These are phyloP conservation scores for Incumbomyces delicatus DNA, from an alignment of 2,329 filamentous ascomycete species.

Conservation along the genomic window DNA sequence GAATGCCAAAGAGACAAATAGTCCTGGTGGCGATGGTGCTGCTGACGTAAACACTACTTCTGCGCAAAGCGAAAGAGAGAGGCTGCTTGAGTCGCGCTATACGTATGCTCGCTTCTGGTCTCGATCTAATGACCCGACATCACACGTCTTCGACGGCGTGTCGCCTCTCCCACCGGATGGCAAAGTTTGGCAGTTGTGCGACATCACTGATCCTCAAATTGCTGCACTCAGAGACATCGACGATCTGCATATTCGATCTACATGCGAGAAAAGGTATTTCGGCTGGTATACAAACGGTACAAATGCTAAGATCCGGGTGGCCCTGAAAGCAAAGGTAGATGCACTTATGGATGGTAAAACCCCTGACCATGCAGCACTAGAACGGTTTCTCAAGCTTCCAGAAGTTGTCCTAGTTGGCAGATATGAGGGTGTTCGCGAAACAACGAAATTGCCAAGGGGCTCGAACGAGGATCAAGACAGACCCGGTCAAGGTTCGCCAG, in stretches of 20 bases:
- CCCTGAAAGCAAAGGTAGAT: slow-evolving; percentile 80
- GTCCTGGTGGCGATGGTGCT: background rate
- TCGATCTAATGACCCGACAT: slow-evolving; percentile 23
- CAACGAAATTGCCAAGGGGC: slow-evolving; percentile 9
- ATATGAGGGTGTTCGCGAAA: background rate
- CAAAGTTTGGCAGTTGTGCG: slow-evolving; percentile 89
- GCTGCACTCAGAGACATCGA: slow-evolving; percentile 46
- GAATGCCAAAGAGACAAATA: background rate
- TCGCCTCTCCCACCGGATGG: slow-evolving; percentile 62
- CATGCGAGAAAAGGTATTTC: slow-evolving; percentile 53
- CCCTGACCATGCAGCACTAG: slow-evolving; percentile 28
- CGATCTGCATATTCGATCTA: slow-evolving; percentile 43
- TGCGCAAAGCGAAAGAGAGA: background rate
- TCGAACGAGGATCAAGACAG: background rate
- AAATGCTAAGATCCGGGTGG: slow-evolving; percentile 71
- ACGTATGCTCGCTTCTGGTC: slow-evolving; percentile 10
- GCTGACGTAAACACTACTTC: background rate
- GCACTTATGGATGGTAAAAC: slow-evolving; percentile 43
- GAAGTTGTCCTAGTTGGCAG: slow-evolving; percentile 15
- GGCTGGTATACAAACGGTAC: slow-evolving; percentile 81
- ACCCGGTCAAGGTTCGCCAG: background rate
- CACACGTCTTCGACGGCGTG: slow-evolving; percentile 74
- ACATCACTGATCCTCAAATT: slow-evolving; percentile 74
- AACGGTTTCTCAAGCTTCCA: slow-evolving; percentile 29
- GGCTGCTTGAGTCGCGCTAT: background rate